phyloP scores from a whole-genome alignment of 2,329 filamentous ascomycete genomes.

The Pyricularia sp. region DNA sequence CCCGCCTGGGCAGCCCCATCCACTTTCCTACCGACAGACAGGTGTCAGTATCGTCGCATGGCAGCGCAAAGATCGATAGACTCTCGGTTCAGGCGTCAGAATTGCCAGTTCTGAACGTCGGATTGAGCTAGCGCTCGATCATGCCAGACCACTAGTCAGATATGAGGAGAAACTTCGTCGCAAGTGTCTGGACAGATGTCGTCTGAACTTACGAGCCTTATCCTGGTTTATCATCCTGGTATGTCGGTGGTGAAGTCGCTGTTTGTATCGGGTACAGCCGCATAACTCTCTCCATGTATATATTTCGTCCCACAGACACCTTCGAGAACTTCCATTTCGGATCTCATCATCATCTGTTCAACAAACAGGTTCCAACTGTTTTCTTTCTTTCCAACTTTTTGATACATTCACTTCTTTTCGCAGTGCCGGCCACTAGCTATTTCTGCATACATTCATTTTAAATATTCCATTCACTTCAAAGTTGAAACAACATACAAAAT shows the following conservation, averaged over 20 bases:
- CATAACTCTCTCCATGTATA: background rate
- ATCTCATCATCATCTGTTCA: background rate
- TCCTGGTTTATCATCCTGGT: too few species aligned
- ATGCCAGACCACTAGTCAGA: background rate
- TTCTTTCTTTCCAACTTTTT: background rate
- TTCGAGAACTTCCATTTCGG: background rate
- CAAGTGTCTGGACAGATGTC: background rate
- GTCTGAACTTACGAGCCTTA: background rate
- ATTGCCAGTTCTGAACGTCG: background rate
- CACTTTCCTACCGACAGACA: background rate
- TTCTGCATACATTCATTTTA: background rate
- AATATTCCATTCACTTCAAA: background rate
- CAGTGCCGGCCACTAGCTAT: constrained; percentile 1
- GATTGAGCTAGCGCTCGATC: background rate
- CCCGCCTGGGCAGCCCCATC: background rate
- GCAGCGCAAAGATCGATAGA: background rate
- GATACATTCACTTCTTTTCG: background rate
- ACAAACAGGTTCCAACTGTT: background rate
- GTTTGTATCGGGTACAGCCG: background rate
- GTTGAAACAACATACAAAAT: background rate
- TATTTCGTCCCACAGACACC: background rate
- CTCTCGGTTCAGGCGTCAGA: background rate
- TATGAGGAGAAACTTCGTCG: background rate
- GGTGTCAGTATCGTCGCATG: background rate
- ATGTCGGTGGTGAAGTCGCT: background rate